These are phyloP conservation scores for Mortierella sp. DNA, from an alignment of 371 early-diverging fungal species.

Conservation along the genomic window DNA sequence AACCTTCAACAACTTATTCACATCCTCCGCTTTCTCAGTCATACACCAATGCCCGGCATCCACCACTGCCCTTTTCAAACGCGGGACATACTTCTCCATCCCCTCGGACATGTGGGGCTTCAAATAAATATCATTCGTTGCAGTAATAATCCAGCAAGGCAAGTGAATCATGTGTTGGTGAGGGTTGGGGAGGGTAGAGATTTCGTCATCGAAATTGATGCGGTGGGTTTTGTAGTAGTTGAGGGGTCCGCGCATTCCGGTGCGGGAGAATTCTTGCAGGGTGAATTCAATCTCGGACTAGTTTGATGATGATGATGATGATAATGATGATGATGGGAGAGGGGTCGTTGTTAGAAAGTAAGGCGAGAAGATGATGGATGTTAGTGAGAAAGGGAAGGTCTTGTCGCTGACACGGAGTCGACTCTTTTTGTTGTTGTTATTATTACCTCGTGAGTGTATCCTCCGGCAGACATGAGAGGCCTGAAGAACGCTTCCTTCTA, in stretches of 20 bases:
- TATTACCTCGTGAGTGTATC: neutral
- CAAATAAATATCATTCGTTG: slow-evolving; percentile 30
- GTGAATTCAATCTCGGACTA: slow-evolving; percentile 35
- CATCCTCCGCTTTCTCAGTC: slow-evolving; percentile 40
- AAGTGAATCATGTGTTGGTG: slow-evolving; percentile 15
- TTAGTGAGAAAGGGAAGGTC: neutral
- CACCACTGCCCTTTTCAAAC: slow-evolving; percentile 24
- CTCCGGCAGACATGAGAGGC: neutral
- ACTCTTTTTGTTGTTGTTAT: neutral
- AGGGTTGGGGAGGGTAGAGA: neutral
- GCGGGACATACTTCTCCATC: slow-evolving; percentile 25
- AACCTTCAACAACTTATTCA: slow-evolving; percentile 21
- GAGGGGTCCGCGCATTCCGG: slow-evolving; percentile 42
- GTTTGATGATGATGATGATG: neutral
- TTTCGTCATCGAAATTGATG: slow-evolving; percentile 50
- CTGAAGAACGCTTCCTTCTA: no score
- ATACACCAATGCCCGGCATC: slow-evolving; percentile 33
- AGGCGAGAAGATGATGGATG: neutral
- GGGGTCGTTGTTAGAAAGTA: neutral
- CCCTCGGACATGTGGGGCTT: slow-evolving; percentile 25
- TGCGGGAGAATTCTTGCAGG: slow-evolving; percentile 18
- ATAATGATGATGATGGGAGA: no score
- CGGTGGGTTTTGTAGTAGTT: slow-evolving; percentile 49
- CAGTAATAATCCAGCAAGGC: slow-evolving; percentile 41
- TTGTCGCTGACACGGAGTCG: no score